These are phyloP conservation scores for Curvularia sp. DNA, from an alignment of 2,329 filamentous ascomycete species.

Conservation along the genomic window DNA sequence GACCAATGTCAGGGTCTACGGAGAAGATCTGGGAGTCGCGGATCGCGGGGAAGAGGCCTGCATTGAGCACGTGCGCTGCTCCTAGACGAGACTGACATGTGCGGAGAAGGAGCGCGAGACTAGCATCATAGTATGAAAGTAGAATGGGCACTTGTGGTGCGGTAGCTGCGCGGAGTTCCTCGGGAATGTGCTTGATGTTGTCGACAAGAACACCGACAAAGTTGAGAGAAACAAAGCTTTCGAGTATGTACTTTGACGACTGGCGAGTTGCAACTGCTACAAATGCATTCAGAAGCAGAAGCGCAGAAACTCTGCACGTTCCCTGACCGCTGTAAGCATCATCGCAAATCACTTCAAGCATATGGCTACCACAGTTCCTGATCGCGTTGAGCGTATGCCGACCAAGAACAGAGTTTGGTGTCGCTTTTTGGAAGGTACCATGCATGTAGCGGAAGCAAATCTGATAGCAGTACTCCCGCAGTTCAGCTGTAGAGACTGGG, in stretches of 20 bases:
- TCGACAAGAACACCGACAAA: conserved; percentile 91
- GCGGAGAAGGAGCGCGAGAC: conserved; percentile 81
- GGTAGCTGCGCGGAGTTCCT: conserved; percentile 62
- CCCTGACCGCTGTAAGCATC: conserved; percentile 88
- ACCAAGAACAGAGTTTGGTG: conserved; percentile 42
- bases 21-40: conserved; percentile 85
- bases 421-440: conserved; percentile 64
- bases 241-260: conserved; percentile 76
- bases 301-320: conserved; percentile 81
- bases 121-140: conserved; percentile 72
- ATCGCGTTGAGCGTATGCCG: conserved; percentile 70
- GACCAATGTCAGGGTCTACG: conserved; percentile 89
- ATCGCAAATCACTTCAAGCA: conserved; percentile 88
- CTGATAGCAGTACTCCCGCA: conserved; percentile 87
- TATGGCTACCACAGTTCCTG: conserved; percentile 78
- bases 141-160: conserved; percentile 61
- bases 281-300: conserved; percentile 82
- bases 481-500: conserved; percentile 70
- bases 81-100: conserved; percentile 85
- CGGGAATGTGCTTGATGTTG: conserved; percentile 77
- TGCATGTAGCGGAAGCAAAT: conserved; percentile 88
- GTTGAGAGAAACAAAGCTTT: conserved; percentile 82
- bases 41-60: conserved; percentile 82
- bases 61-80: conserved; percentile 85
- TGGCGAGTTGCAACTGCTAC: conserved; percentile 76